These are phyloP conservation scores for Lindgomyces ingoldianus DNA, from an alignment of 495 filamentous ascomycete genomes.

Conservation along the genomic window DNA sequence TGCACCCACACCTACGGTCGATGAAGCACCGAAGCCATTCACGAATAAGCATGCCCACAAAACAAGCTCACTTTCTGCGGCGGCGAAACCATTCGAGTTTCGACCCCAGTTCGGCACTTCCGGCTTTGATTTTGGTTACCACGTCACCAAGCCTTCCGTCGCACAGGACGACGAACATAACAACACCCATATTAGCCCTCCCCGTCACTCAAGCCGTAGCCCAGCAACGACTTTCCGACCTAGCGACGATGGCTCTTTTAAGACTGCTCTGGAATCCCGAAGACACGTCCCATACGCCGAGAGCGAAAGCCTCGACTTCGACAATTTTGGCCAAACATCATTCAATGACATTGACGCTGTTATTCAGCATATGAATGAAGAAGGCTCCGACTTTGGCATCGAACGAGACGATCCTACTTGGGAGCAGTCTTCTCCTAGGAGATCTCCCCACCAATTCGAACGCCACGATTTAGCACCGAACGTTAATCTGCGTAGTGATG, in stretches of 20 bases:
- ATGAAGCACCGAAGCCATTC: constrained; percentile 26
- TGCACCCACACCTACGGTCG: constrained; percentile 24
- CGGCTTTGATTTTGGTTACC: constrained; percentile 50
- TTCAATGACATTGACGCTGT: constrained; percentile 82
- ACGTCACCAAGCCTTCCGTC: constrained; percentile 48
- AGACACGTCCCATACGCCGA: constrained; percentile 37
- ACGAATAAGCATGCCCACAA: constrained; percentile 50
- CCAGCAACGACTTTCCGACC: constrained; percentile 41
- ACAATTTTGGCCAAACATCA: constrained; percentile 52
- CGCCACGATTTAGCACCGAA: constrained; percentile 32
- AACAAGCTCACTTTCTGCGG: constrained; percentile 62
- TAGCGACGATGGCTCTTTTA: constrained; percentile 41
- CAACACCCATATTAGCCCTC: constrained; percentile 28
- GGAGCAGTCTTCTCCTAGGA: constrained; percentile 42
- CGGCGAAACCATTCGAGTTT: constrained; percentile 68
- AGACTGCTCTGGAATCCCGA: constrained; percentile 33
- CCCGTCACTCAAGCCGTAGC: constrained; percentile 36
- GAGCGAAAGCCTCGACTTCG: constrained; percentile 37
- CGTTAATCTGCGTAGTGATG: constrained; percentile 56
- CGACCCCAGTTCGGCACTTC: constrained; percentile 51
- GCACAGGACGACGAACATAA: constrained; percentile 40
- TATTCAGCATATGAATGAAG: constrained; percentile 77
- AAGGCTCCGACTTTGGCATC: constrained; percentile 69
- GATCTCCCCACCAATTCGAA: constrained; percentile 32
- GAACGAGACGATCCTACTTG: constrained; percentile 50